Percentiles rank a stretch among this genome's conserved stretches.
Conservation (phyloP, 1,139 yeast species). For the Nakaseomyces bracarensis region DNA sequence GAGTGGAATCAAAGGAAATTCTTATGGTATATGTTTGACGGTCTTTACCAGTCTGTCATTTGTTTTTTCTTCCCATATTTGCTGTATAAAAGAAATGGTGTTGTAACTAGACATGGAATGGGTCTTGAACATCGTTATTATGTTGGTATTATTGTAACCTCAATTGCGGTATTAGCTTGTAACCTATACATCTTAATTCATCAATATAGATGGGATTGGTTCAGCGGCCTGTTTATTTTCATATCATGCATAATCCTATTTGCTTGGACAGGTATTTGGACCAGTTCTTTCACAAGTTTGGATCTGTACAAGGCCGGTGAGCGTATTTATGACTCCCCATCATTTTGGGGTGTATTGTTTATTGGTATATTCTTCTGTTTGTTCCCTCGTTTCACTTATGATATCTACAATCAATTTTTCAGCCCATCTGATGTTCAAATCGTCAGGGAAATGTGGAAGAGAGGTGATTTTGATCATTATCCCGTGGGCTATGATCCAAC, state of each 20-base stretch:
- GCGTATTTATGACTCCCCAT: constrained; percentile 59
- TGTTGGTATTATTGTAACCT: constrained; percentile 74
- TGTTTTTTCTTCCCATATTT: constrained; percentile 84
- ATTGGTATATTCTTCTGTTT: constrained; percentile 66
- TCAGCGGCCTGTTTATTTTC: constrained; percentile 51
- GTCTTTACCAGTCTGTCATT: constrained; percentile 76
- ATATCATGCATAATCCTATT: constrained; percentile 62
- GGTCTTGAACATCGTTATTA: constrained; percentile 75
- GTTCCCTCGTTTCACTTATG: constrained; percentile 66
- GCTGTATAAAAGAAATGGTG: constrained; percentile 43
- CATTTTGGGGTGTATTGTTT: constrained; percentile 77
- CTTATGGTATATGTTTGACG: constrained; percentile 79
- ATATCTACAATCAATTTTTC: constrained; percentile 52
- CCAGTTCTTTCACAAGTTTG: constrained; percentile 47
- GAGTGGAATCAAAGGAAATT: constrained; percentile 81
- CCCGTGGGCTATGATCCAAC: constrained; percentile 59
- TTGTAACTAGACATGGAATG: constrained; percentile 53
- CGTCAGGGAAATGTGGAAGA: constrained; percentile 62
- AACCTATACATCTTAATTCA: constrained; percentile 71
- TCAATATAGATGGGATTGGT: constrained; percentile 94
- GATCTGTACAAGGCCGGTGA: constrained; percentile 74
- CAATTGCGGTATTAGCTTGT: constrained; percentile 73
- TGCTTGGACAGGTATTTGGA: constrained; percentile 91
- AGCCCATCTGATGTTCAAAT: constrained; percentile 78
- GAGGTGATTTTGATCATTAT: constrained; percentile 53